Evolutionary conservation across 768 basidiomycete genomes (phyloP).

Genomic region (Pisolithus marmoratus): DNA sequence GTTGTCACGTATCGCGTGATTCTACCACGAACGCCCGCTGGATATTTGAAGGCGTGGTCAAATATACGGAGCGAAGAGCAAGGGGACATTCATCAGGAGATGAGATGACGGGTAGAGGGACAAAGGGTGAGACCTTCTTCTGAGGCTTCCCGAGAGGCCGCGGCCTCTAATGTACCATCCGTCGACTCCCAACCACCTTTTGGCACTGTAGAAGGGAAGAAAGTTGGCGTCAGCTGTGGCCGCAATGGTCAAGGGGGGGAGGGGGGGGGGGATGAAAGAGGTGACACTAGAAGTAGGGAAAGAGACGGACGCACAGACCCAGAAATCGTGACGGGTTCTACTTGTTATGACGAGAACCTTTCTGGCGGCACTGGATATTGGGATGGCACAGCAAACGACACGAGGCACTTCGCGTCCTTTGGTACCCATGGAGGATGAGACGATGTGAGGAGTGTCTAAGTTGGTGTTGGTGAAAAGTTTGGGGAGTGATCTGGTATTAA

Average conservation of each 20-base stretch:
- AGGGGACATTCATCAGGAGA: slow-evolving; percentile 58
- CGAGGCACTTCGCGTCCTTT: slow-evolving; percentile 79
- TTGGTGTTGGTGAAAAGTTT: not conserved
- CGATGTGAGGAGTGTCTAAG: not conserved
- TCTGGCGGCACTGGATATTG: slow-evolving; percentile 65
- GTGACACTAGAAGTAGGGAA: slow-evolving; percentile 4
- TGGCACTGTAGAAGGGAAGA: slow-evolving; percentile 51
- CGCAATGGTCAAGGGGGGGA: not conserved
- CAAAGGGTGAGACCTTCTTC: slow-evolving; percentile 94
- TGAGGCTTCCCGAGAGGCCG: slow-evolving; percentile 86
- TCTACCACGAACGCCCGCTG: slow-evolving; percentile 83
- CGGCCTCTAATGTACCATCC: slow-evolving; percentile 77
- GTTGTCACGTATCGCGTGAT: slow-evolving; percentile 84
- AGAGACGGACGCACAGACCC: slow-evolving; percentile 83
- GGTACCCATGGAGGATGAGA: slow-evolving; percentile 36
- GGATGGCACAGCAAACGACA: slow-evolving; percentile 88
- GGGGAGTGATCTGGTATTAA: not conserved
- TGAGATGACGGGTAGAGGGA: slow-evolving; percentile 68
- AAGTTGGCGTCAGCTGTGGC: not conserved
- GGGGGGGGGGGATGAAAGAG: too few relatives aligned
- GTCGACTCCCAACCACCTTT: slow-evolving; percentile 88
- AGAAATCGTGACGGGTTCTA: slow-evolving; percentile 71
- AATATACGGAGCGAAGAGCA: slow-evolving; percentile 30
- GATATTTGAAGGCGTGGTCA: slow-evolving; percentile 18
- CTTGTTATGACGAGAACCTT: slow-evolving; percentile 83